Base-by-base conservation (phyloP, 768 basidiomycete species). In the Naganishia kalamii region DNA sequence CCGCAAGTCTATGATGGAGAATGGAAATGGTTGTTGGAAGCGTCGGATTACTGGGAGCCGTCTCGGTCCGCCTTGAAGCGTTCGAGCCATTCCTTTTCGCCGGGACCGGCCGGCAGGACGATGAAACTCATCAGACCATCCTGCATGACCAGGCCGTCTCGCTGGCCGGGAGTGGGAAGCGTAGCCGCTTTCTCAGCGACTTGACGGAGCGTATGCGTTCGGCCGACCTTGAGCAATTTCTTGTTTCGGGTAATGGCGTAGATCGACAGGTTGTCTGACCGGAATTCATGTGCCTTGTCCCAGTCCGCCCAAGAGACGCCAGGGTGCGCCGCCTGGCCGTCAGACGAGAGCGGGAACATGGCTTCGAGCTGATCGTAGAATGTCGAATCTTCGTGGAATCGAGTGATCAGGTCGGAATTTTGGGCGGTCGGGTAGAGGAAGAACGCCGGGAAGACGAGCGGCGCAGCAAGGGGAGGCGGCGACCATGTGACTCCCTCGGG, bases 361-460 rank as follows among this genome's bases (percentile, higher is more conserved):
- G 81, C 79, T 21, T 82, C 80, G 3, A 97, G 81, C 69, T 92
- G 89, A 43, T 85, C 85, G 8, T 82, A 81, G 76, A 98, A 92
- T 2, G 90, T 84, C 1, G 89, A 87, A 68, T 87, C 84, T 77
- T 97, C 93, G 69, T 85, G 82, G 78, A 94, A 97, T 54, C 87
- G 83, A 15, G 88, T 82, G 69, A 97, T 88, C 65, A 93, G 83
- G 78, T 99, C 96, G 30, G 93, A 90, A 5, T 85, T 90, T 12
- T 87, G 85, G 69, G 92, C 82, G 75, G 91, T 87, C 6, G 96
- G 96, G 78, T 97, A 96, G 66, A 97, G 82, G 79, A 98, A 88
- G 81, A 96, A 90, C 44, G 88, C 87, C 1, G 96, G 94, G 74
- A 96, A 80, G 44, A 81, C 76, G 67, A 94, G 78, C 13, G 94